Evolutionary conservation across 2,329 filamentous ascomycete genomes (phyloP).

Genomic region (Lomentospora prolificans): DNA sequence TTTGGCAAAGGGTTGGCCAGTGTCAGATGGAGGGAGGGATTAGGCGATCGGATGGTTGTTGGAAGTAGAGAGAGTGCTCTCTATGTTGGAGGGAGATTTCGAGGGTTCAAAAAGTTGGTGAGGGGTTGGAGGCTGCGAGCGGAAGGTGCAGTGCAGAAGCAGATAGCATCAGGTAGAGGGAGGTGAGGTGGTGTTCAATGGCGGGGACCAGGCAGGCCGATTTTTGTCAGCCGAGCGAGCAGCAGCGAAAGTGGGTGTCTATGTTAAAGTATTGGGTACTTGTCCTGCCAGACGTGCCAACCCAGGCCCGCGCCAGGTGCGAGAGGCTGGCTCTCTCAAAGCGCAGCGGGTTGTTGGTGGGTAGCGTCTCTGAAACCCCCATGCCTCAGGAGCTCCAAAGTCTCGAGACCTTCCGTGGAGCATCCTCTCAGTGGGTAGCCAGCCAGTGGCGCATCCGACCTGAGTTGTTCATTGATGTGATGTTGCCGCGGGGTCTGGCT

Average conservation of each 20-base stretch:
- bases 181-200: conserved; percentile 10
- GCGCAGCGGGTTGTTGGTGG: too few species aligned
- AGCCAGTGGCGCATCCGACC: background rate
- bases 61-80: background rate
- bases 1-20: conserved; percentile 3
- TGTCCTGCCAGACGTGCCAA: background rate
- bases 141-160: background rate
- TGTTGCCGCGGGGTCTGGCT: background rate
- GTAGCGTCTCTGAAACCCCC: too few species aligned
- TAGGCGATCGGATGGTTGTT: background rate
- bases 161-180: conserved; percentile 2
- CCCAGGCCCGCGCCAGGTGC: too few species aligned
- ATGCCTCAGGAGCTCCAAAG: too few species aligned
- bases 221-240: conserved; percentile 4
- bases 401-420: too few species aligned
- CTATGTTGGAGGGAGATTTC: background rate
- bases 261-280: background rate
- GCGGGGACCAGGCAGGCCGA: conserved; percentile 12
- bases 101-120: conserved; percentile 12
- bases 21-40: conserved; percentile 2
- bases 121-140: conserved; percentile 7
- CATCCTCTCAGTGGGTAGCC: too few species aligned
- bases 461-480: background rate
- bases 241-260: background rate
- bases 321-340: too few species aligned